Evolutionary conservation across 345 rosid species (phyloP).

Genomic region (Cardamine chenopodiifolia): DNA sequence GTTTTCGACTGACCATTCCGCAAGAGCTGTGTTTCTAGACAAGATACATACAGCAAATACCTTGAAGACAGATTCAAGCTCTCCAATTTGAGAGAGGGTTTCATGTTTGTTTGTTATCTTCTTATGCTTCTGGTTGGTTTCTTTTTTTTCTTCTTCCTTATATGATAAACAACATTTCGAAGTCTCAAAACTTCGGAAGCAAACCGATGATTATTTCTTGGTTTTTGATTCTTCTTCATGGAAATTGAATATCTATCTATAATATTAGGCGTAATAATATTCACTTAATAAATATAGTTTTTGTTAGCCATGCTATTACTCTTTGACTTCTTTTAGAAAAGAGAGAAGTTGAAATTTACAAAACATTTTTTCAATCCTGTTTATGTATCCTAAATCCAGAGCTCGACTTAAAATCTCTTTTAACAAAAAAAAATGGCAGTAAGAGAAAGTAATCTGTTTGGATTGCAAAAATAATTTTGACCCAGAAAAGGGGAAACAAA

Average conservation of each 20-base stretch:
- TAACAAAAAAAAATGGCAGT: not conserved
- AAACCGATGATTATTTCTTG: constrained; percentile 8
- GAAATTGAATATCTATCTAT: not conserved
- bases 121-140: constrained; percentile 1
- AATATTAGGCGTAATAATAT: constrained; percentile 1
- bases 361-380: not conserved
- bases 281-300: not conserved
- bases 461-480: constrained; percentile 33
- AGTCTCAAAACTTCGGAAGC: constrained; percentile 22
- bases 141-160: not conserved
- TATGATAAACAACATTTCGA: not conserved
- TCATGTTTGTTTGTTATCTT: constrained; percentile 22
- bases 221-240: constrained; percentile 17
- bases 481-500: constrained; percentile 19
- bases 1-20: constrained; percentile 59
- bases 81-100: constrained; percentile 25
- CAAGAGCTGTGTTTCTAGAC: constrained; percentile 66
- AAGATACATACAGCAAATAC: constrained; percentile 49
- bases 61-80: constrained; percentile 24
- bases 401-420: not conserved
- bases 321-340: not conserved
- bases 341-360: not conserved
- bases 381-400: not conserved
- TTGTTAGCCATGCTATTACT: not conserved
- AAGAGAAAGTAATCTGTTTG: constrained; percentile 2